Evolutionary conservation across 176 grass and related monocot species (phyloP).

Genomic region (Musa acuminata): DNA sequence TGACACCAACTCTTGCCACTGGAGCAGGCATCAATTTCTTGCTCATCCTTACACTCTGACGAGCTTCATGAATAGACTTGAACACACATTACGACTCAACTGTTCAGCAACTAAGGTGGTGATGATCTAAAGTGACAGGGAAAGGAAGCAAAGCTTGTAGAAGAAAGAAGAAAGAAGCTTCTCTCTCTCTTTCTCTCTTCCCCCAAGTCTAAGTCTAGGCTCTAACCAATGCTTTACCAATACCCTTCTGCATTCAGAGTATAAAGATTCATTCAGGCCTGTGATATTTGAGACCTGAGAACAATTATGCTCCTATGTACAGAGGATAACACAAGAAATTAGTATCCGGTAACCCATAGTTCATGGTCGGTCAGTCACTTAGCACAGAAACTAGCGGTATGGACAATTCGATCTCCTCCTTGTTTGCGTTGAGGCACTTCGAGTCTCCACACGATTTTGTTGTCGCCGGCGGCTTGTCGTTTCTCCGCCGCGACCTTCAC

Average conservation of each 20-base stretch:
- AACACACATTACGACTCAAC: too few species aligned
- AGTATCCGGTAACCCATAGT: neutral
- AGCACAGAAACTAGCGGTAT: constrained; percentile 33
- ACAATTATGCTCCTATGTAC: constrained; percentile 56
- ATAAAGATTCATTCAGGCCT: constrained; percentile 51
- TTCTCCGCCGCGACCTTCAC: constrained; percentile 23
- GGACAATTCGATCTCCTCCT: constrained; percentile 27
- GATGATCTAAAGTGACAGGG: neutral
- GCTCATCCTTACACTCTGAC: neutral
- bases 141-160: neutral
- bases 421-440: constrained; percentile 28
- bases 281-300: constrained; percentile 21
- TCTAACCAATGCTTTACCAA: neutral
- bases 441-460: constrained; percentile 60
- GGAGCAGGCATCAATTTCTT: neutral
- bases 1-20: neutral
- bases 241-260: constrained; percentile 60
- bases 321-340: constrained; percentile 26
- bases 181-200: neutral
- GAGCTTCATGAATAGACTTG: too few species aligned
- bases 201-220: neutral
- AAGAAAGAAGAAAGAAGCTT: neutral
- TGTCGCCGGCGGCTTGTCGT: neutral
- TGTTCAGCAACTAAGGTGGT: too few species aligned
- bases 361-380: neutral